A percentile compares a stretch with the other conserved stretches of the same genome.
These are phyloP conservation scores for Quercus phellos DNA, from an alignment of 331 rosid genomes.

Conservation along the genomic window DNA sequence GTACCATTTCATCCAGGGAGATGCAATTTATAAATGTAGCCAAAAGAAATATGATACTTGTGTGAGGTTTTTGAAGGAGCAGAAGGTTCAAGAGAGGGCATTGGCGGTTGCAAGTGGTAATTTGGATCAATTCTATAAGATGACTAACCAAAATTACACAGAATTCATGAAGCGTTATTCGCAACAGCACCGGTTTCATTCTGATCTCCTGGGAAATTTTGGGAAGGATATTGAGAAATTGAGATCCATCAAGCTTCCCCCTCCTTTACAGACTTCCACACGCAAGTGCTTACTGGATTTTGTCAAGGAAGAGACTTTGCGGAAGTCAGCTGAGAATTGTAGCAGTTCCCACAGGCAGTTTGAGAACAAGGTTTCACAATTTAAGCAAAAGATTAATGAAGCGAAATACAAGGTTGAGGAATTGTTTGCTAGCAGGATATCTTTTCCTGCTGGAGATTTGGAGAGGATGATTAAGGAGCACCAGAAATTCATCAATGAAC, in stretches of 20 bases:
- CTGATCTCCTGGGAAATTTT: constrained; percentile 70
- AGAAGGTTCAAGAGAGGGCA: constrained; percentile 90
- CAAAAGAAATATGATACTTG: constrained; percentile 55
- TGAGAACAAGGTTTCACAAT: constrained; percentile 79
- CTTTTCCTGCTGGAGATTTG: constrained; percentile 39
- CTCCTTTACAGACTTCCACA: constrained; percentile 57
- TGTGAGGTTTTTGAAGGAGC: constrained; percentile 74
- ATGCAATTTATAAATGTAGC: constrained; percentile 48
- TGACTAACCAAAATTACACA: constrained; percentile 66
- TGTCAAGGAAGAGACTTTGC: constrained; percentile 76
- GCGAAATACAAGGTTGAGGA: constrained; percentile 65
- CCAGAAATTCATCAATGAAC: constrained; percentile 60
- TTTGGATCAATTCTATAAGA: constrained; percentile 64
- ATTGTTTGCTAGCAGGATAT: constrained; percentile 50
- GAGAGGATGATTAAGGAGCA: constrained; percentile 62
- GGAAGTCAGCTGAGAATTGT: constrained; percentile 76
- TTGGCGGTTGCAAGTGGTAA: constrained; percentile 78
- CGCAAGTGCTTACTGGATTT: constrained; percentile 79
- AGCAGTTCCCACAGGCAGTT: constrained; percentile 77
- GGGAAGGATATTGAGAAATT: constrained; percentile 69
- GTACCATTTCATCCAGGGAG: constrained; percentile 65
- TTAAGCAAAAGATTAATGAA: constrained; percentile 58
- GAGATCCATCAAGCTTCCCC: constrained; percentile 67
- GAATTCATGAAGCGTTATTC: constrained; percentile 76
- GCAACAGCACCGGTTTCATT: constrained; percentile 63